Evolutionary conservation across 139 green algal species (phyloP).

Genomic region (Chlorella sorokiniana): DNA sequence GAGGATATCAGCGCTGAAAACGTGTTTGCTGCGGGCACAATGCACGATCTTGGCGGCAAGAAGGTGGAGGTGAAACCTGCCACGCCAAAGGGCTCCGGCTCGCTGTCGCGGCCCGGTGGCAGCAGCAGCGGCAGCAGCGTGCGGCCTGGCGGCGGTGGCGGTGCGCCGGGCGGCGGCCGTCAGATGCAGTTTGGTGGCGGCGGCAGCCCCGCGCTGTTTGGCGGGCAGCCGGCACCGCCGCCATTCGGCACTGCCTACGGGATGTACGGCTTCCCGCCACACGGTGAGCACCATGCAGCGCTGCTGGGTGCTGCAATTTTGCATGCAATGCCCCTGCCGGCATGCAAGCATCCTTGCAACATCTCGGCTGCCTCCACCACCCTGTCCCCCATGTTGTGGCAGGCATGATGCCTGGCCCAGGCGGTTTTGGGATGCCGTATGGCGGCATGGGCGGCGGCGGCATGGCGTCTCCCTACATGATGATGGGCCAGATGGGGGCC

Average conservation of each 20-base stretch:
- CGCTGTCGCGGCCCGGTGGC: conserved; percentile 18
- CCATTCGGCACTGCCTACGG: not conserved
- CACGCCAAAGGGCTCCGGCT: conserved; percentile 77
- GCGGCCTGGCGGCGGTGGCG: not conserved
- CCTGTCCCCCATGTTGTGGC: not conserved
- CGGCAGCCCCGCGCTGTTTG: conserved; percentile 1
- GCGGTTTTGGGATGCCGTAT: conserved; percentile 3
- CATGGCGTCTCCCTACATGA: not conserved
- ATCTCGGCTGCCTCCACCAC: not conserved
- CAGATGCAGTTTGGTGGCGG: conserved; percentile 21
- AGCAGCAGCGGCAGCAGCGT: not conserved
- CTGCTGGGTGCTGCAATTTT: too few relatives aligned
- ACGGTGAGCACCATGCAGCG: too few relatives aligned
- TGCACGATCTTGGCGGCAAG: conserved; percentile 81
- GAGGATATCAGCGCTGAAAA: conserved; percentile 69
- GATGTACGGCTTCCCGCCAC: conserved; percentile 15
- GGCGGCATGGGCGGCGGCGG: conserved; percentile 12
- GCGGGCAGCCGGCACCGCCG: not conserved
- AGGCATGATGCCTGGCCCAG: conserved; percentile 16
- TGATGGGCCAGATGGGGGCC: conserved; percentile 9
- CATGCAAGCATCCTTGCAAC: not conserved
- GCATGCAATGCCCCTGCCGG: not conserved
- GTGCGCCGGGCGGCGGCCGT: not conserved
- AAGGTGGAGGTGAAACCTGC: conserved; percentile 81
- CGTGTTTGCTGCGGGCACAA: conserved; percentile 66